These are phyloP conservation scores for Botrytis fragariae DNA, from an alignment of 2,329 filamentous ascomycete genomes.

Conservation along the genomic window DNA sequence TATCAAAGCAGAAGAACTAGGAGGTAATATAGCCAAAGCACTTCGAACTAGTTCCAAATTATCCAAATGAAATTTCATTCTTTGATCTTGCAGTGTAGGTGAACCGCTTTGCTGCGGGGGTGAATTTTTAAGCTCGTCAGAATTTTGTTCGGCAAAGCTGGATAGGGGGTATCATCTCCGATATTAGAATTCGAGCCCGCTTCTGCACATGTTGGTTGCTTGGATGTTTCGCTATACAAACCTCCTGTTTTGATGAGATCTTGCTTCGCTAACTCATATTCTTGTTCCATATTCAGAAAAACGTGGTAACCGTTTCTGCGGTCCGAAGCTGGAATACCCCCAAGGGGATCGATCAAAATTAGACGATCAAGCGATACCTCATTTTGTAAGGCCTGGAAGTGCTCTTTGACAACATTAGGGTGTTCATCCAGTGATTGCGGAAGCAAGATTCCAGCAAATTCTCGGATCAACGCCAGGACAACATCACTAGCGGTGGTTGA, in stretches of 20 bases:
- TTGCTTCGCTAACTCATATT: constrained; percentile 67
- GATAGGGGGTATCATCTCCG: constrained; percentile 45
- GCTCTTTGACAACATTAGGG: constrained; percentile 41
- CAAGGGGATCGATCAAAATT: constrained; percentile 82
- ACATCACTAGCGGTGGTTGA: constrained; percentile 59
- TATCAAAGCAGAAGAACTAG: constrained; percentile 82
- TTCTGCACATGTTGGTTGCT: constrained; percentile 5
- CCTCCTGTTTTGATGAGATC: constrained; percentile 48
- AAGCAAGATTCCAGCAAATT: constrained; percentile 65
- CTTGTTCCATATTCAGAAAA: constrained; percentile 92
- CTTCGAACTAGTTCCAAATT: constrained; percentile 73
- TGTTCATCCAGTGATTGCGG: constrained; percentile 42
- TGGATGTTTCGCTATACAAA: background rate
- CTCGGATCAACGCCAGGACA: constrained; percentile 72
- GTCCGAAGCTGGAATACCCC: constrained; percentile 72
- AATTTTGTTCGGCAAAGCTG: constrained; percentile 41
- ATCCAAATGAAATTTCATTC: constrained; percentile 52
- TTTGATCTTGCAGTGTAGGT: constrained; percentile 19
- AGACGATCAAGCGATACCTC: constrained; percentile 73
- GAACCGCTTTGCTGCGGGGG: background rate
- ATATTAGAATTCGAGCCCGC: constrained; percentile 25
- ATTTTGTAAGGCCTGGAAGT: constrained; percentile 44
- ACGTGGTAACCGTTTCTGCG: constrained; percentile 66
- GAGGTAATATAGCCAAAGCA: constrained; percentile 72
- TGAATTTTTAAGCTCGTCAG: constrained; percentile 18